phyloP scores from a whole-genome alignment of 192 early-diverging fungal genomes.

The Entomortierella lignicola region DNA sequence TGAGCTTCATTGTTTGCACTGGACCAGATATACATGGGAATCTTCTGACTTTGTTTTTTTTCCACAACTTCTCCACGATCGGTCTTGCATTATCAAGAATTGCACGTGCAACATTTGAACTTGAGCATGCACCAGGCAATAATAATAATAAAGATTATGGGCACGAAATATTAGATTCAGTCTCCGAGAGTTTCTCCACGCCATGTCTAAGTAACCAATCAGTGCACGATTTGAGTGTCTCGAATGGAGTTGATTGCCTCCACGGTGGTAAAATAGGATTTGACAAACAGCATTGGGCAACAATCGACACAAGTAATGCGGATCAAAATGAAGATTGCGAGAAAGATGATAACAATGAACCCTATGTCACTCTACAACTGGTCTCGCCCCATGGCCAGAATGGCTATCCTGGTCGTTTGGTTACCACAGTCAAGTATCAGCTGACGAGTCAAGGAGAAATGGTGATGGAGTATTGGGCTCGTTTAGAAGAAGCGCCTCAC shows the following conservation, averaged over 20 bases:
- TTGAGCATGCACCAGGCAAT: constrained; percentile 38
- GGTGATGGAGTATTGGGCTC: constrained; percentile 62
- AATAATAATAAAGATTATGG: too few relatives aligned
- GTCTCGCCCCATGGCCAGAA: constrained; percentile 79
- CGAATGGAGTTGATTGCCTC: constrained; percentile 80
- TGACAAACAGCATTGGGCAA: constrained; percentile 78
- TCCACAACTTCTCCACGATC: not conserved
- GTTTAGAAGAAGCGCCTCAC: constrained; percentile 55
- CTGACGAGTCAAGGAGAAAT: constrained; percentile 63
- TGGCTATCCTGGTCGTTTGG: constrained; percentile 82
- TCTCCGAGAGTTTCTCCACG: not conserved
- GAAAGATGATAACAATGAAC: not conserved
- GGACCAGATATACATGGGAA: too few relatives aligned
- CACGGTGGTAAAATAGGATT: constrained; percentile 85
- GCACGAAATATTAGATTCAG: too few relatives aligned
- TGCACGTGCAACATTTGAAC: constrained; percentile 67
- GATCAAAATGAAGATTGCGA: not conserved
- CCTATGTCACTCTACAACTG: constrained; percentile 65
- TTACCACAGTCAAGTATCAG: constrained; percentile 69
- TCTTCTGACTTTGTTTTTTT: not conserved
- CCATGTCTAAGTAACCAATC: not conserved
- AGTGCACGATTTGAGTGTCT: constrained; percentile 65
- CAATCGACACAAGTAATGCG: constrained; percentile 39
- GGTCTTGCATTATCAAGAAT: constrained; percentile 55
- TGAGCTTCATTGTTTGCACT: too few relatives aligned